Base-by-base conservation (phyloP, 2,329 filamentous ascomycete genomes). In the Ophiosphaerella korrae region DNA sequence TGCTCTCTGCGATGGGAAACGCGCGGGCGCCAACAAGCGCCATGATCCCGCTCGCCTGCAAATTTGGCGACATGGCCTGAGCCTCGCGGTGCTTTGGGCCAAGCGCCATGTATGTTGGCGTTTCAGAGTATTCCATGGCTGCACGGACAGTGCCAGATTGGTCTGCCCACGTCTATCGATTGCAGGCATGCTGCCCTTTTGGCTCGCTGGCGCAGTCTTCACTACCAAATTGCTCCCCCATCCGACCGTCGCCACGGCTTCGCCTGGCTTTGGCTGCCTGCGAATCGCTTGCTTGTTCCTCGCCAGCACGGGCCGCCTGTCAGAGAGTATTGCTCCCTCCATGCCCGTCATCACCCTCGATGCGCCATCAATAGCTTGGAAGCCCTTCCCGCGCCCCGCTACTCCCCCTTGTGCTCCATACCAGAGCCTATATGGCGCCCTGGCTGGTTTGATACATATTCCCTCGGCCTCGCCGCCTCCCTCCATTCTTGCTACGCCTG, bases 371-470 rank as follows among this genome's bases (percentile, higher is more conserved):
- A 47, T 63, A 55, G 50, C 50, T 33, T 44, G 41, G 26, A 40
- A 38, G 38, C 49, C 42, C 23, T 42, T 48, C 53, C 46, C 49
- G 29, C 49, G 34, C 45, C 57, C 52, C 54, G 50, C 50, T 53
- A 51, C 55, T 46, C 53, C 46, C 39, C 32, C 36, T 46, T 46
- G 8, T 33, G 40, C 9, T n/a, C 36, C 21, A 41, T 21, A 24
- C 29, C n/a, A 42, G 49, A 36, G 48, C 52, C 57, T 60, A 61
- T 58, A 58, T 53, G 60, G 58, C 57, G 53, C 53, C 50, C 45
- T 55, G 51, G 56, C 49, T 42, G 50, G 58, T 68, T 66, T 65
- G 59, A 66, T 67, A 68, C 64, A 58, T 64, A 64, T 66, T 67
- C 66, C 52, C 56, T 48, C 54, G 50, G 50, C 48, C 55, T 40